Evolutionary conservation across 202 grass and related monocot species (phyloP).

Genomic region (Setaria viridis): DNA sequence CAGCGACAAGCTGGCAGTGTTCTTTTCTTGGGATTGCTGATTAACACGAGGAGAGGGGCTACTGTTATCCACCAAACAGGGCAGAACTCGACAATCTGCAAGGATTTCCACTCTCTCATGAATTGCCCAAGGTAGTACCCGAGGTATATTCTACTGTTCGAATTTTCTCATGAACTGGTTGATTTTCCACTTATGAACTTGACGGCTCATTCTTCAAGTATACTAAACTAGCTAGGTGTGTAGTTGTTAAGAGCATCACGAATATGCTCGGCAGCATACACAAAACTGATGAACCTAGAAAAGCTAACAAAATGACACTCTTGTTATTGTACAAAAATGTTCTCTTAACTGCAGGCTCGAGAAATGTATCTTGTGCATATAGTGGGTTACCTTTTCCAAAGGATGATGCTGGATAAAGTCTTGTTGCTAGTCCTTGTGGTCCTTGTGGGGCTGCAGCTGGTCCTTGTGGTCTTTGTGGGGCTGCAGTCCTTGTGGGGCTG

Average conservation of each 20-base stretch:
- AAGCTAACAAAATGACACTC: neutral
- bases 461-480: too few relatives aligned
- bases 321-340: neutral
- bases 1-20: conserved; percentile 41
- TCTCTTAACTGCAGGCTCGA: neutral
- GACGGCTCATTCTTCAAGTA: neutral
- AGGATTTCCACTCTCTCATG: conserved; percentile 57
- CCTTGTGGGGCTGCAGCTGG: too few relatives aligned
- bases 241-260: neutral
- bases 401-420: neutral
- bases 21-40: conserved; percentile 47
- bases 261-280: neutral
- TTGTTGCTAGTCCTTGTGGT: too few relatives aligned
- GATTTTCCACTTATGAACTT: neutral
- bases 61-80: conserved; percentile 38
- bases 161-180: neutral
- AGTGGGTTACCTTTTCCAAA: conserved; percentile 5
- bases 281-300: neutral
- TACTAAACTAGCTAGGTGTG: neutral
- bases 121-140: conserved; percentile 39
- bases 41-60: conserved; percentile 27
- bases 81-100: conserved; percentile 58
- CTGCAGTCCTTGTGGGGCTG: too few relatives aligned
- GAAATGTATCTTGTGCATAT: conserved; percentile 3
- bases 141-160: conserved; percentile 37